These are phyloP conservation scores for Ophiocordyceps camponoti-saundersi DNA, from an alignment of 2,329 filamentous ascomycete genomes.

Conservation along the genomic window DNA sequence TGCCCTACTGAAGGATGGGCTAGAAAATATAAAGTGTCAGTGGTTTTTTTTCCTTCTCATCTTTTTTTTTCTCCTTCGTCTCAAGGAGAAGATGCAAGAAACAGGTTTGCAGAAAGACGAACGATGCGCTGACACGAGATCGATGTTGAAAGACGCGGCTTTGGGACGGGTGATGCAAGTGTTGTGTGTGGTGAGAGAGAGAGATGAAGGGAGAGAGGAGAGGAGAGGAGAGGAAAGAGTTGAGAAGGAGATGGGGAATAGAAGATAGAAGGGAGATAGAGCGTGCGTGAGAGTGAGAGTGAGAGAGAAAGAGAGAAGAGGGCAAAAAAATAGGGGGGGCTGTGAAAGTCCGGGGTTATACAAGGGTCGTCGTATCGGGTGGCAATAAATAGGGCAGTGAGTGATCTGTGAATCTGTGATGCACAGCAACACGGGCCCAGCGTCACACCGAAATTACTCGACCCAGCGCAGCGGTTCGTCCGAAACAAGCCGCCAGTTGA, in stretches of 20 bases:
- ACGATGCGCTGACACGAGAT: too few species aligned
- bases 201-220: neutral
- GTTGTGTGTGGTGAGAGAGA: too few species aligned
- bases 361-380: neutral
- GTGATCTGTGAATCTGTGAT: neutral
- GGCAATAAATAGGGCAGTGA: slow-evolving; percentile 1
- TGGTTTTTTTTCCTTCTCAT: neutral
- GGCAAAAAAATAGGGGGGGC: too few species aligned
- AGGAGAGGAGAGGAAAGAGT: neutral
- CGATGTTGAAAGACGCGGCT: too few species aligned
- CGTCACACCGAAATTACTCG: neutral
- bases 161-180: too few species aligned
- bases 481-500: neutral
- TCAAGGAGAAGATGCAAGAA: too few species aligned
- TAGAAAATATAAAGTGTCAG: slow-evolving; percentile 5
- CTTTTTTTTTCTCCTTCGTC: too few species aligned
- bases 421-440: neutral
- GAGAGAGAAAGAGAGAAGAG: too few species aligned
- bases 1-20: slow-evolving; percentile 1
- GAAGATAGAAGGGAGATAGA: too few species aligned
- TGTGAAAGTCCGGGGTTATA: neutral
- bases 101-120: too few species aligned
- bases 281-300: too few species aligned
- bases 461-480: neutral
- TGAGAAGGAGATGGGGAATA: too few species aligned